These are phyloP conservation scores for Atractiella rhizophila DNA, from an alignment of 768 basidiomycete species.

Conservation along the genomic window DNA sequence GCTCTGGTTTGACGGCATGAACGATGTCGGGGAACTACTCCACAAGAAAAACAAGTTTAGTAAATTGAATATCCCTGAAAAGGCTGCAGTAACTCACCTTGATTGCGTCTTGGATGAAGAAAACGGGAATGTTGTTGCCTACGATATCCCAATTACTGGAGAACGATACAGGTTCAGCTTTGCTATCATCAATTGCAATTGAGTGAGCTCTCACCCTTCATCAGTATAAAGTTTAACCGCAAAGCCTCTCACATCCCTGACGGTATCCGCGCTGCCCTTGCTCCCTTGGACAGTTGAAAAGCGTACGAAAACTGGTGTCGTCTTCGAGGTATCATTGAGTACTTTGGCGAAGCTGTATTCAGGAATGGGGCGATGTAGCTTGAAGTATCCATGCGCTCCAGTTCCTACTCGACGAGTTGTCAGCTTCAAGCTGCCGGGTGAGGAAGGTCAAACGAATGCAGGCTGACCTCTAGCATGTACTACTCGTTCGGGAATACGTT, in stretches of 20 bases:
- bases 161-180: background rate
- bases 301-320: conserved; percentile 53
- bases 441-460: background rate
- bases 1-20: conserved; percentile 68
- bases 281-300: conserved; percentile 69
- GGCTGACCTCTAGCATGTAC: conserved; percentile 25
- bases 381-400: conserved; percentile 63
- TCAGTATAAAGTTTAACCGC: conserved; percentile 58
- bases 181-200: conserved; percentile 23
- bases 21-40: conserved; percentile 68
- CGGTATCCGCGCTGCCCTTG: conserved; percentile 48
- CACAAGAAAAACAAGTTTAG: conserved; percentile 26
- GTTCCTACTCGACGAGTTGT: conserved; percentile 37
- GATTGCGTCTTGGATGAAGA: conserved; percentile 27
- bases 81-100: background rate
- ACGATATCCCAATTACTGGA: conserved; percentile 43
- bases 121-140: conserved; percentile 51
- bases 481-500: conserved; percentile 60
- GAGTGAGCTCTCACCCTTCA: too few species aligned
- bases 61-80: background rate
- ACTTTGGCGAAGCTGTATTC: conserved; percentile 40
- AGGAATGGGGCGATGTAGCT: conserved; percentile 40
- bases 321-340: conserved; percentile 17
- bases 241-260: conserved; percentile 63
- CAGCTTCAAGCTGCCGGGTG: conserved; percentile 6